Evolutionary conservation across 2,329 filamentous ascomycete species (phyloP), one percentile per base, ranked within the genome.

Genomic region (Pseudocercospora vitis): DNA sequence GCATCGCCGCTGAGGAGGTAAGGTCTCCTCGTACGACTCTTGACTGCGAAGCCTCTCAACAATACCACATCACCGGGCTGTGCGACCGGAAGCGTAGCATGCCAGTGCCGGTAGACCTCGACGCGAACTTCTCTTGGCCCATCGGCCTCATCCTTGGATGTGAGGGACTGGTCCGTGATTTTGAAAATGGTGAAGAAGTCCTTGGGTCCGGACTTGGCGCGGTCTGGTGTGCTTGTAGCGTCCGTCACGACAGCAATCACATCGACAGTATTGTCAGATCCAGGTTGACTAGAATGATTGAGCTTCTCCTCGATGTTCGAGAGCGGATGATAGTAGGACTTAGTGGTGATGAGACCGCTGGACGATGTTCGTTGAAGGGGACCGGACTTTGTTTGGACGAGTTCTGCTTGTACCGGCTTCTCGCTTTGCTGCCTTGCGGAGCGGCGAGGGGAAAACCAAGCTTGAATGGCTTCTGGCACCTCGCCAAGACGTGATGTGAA

Each of bases 291-390:
- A 33, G 71, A 70, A 31, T 70, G 61, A 56, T 78, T 77, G 39
- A 78, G 65, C 32, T 65, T 58, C 12, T 65, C 68, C 9, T 64
- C 39, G 2, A 78, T 65, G 29, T 70, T 66, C 35, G 70, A 65
- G 0, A 79, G 68, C 0, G 75, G 72, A 0, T 71, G 73, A 65
- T 76, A 78, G 66, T 78, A 79, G 4, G 71, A 67, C n/a, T 73
- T 49, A 7, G 56, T 50, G 11, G 55, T 58, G 14, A 40, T 40
- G 8, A 52, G 29, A 9, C 53, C 56, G 26, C 40, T 48, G 31
- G 51, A 46, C n/a, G 42, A 24, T 3, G 39, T 55, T n/a, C 44
- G 51, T n/a, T 39, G 49, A 31, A 48, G 42, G 12, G 47, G 50
- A 18, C 35, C 39, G 35, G 24, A 14, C 26, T 56, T 19, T n/a